Base-by-base conservation (phyloP, 2,329 filamentous ascomycete genomes). In the Macrophomina tecta region DNA sequence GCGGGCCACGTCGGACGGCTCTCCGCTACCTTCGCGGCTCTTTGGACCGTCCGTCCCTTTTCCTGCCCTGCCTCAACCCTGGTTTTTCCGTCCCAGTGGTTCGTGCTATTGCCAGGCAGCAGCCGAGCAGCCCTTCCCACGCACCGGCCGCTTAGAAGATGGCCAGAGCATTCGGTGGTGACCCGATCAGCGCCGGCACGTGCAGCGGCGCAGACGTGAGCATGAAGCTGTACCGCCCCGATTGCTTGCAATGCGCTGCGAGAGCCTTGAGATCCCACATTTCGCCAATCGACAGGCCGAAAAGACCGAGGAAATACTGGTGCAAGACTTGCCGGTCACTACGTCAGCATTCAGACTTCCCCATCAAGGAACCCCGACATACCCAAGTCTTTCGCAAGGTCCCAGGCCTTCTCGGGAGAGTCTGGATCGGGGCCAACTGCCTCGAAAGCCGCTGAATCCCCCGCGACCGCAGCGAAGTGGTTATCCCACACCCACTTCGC, bases 251-350 rank as follows among this genome's bases (percentile, higher is more conserved):
- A 28, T 77, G 70, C 68, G 79, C 73, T 1, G 75, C 74, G 66
- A 84, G 68, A 1, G 68, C 73, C 65, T 83, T 79, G 14, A 83
- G 69, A 71, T 81, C 79, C 78, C 81, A 83, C 42, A 83, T 71
- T 67, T 83, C 82, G 1, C 81, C 82, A 61, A 84, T 81, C 2
- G 77, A 76, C 74, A 81, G 77, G 0, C 82, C 82, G 34, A 80
- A 81, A 48, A 81, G 67, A 34, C 74, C 71, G 16, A 83, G 70
- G 77, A 72, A 53, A 6, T 63, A 67, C 46, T 69, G 70, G 75
- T 83, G 82, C 48, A 81, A 65, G 3, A 62, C 42, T 62, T 1
- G 36, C 63, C n/a, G 16, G n/a, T 9, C 1, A 77, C 69, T 36
- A 23, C 2, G 12, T 23, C 74, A 70, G 34, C 6, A 67, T 69